Conservation (phyloP, 2,329 filamentous ascomycete species). For the Ophiosphaerella korrae region DNA sequence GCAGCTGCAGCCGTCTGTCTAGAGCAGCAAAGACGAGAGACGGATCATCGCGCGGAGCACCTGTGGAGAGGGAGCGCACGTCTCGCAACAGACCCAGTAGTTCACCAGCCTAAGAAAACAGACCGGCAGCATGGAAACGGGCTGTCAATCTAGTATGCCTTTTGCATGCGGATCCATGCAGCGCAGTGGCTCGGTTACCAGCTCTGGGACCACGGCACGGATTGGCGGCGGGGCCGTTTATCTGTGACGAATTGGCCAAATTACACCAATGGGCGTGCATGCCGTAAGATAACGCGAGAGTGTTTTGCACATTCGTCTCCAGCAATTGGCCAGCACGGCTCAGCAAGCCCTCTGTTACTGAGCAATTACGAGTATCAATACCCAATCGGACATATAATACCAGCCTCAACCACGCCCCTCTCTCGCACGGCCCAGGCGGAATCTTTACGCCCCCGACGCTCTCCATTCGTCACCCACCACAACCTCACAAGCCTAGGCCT, state of each 20-base stretch:
- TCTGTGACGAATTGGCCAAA: too few species aligned
- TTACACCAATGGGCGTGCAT: too few species aligned
- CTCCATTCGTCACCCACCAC: slow-evolving; percentile 24
- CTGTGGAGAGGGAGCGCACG: neutral
- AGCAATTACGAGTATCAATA: too few species aligned
- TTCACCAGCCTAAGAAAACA: slow-evolving; percentile 7
- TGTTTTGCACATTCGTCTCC: too few species aligned
- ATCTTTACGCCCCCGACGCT: slow-evolving; percentile 7
- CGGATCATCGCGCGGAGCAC: neutral
- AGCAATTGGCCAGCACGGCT: too few species aligned
- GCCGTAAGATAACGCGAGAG: too few species aligned
- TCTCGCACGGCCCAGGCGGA: too few species aligned
- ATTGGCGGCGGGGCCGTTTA: too few species aligned
- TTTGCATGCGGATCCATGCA: slow-evolving; percentile 28
- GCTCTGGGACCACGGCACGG: too few species aligned
- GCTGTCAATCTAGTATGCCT: slow-evolving; percentile 25
- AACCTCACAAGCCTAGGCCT: slow-evolving; percentile 17
- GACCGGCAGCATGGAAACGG: slow-evolving; percentile 34
- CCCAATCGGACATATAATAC: too few species aligned
- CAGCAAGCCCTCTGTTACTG: too few species aligned
- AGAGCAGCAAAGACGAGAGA: neutral
- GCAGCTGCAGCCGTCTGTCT: neutral
- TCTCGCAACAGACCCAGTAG: neutral
- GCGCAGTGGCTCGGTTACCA: slow-evolving; percentile 13
- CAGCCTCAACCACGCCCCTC: too few species aligned